Evolutionary conservation across 2,329 filamentous ascomycete genomes (phyloP), one percentile per base, ranked within the genome.

Genomic region (Fusarium sp.): DNA sequence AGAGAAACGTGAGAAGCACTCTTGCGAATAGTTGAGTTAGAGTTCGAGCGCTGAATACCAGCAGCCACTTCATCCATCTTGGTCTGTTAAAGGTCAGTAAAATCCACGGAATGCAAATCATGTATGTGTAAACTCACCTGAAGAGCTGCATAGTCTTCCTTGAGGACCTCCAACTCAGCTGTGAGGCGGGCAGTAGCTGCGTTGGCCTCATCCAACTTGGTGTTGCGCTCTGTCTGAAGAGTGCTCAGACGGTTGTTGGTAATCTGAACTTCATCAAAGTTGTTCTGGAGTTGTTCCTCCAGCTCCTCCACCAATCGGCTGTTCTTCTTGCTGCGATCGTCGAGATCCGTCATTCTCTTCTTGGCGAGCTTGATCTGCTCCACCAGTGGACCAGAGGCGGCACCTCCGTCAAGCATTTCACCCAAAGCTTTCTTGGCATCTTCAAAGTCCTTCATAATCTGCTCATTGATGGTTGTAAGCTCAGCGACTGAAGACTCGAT

Each of bases 231-330:
- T 18, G 88, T 88, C 76, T 94, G 91, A 49, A 95, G 84, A 47
- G 92, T 90, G 53, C 94, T 97, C 54, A 98, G 83, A 55, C 95
- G 90, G 81, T 97, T 97, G 78, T 88, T 94, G 13, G 91, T 90
- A 62, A 89, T 84, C 76, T 97, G 93, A 63, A 95, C 94, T 77
- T 97, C 92, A 76, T 99, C 96, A 80, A 94, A 99, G 81, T 96
- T 97, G 77, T 87, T 93, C 76, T 95, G 94, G 55, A 99, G 89
- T 79, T 99, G 96, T 74, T 98, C 95, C 80, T 99, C 96, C 7
- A 99, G 89, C 80, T 99, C 95, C 78, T 98, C 93, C 10, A 99
- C 93, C 13, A 99, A 84, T 23, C 93, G 89, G 41, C 92, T 92
- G 79, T 96, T 97, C 85, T 97, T 97, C 83, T 93, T 91, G 84